A percentile compares a stretch with the other conserved stretches of the same genome.
These are phyloP conservation scores for Cryptococcus sp. DNA, from an alignment of 1,284 basidiomycete species.

Conservation along the genomic window DNA sequence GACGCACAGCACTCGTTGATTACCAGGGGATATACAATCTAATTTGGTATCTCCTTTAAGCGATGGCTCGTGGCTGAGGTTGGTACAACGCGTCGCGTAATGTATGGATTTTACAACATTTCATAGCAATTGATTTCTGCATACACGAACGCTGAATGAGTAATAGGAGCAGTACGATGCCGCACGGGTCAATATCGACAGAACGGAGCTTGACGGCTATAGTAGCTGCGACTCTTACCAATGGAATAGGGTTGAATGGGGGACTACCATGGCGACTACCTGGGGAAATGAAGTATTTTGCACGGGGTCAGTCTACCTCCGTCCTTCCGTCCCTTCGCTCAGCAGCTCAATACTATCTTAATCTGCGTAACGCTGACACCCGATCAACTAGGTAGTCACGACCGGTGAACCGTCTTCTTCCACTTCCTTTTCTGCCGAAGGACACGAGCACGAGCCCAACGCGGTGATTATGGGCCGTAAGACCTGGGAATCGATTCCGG, in stretches of 20 bases:
- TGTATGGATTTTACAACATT: too few species aligned
- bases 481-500: conserved; percentile 98
- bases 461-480: conserved; percentile 94
- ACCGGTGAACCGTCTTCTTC: conserved; percentile 33
- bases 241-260: conserved; percentile 81
- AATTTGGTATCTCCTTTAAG: neutral
- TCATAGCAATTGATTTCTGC: too few species aligned
- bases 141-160: too few species aligned
- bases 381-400: conserved; percentile 35
- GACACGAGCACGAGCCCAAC: conserved; percentile 57
- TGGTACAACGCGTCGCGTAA: too few species aligned
- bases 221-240: conserved; percentile 82
- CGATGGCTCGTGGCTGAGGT: too few species aligned
- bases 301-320: conserved; percentile 56
- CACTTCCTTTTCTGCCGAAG: too few species aligned
- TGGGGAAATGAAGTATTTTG: conserved; percentile 92
- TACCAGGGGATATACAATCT: too few species aligned
- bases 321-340: neutral
- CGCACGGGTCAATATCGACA: too few species aligned
- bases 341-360: neutral
- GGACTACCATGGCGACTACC: conserved; percentile 85
- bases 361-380: neutral
- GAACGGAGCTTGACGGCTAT: conserved; percentile 69
- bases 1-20: conserved; percentile 13
- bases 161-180: too few species aligned